These are phyloP conservation scores for Heterobasidion annosum DNA, from an alignment of 1,284 basidiomycete species.

Conservation along the genomic window DNA sequence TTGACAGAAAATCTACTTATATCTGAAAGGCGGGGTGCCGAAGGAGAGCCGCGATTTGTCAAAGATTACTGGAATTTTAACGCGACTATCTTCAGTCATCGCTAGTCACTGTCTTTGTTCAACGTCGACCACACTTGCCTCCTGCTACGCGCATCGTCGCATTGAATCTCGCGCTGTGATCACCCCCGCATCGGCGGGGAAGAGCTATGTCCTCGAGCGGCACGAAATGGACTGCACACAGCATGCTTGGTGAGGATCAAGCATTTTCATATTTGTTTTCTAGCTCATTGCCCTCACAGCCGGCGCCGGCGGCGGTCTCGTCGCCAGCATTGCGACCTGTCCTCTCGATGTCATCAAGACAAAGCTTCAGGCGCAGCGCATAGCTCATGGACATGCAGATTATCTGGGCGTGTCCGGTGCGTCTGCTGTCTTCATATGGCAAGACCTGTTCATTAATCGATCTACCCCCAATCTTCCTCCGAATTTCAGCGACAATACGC, in stretches of 20 bases:
- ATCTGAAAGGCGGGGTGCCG: too few species aligned
- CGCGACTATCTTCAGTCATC: neutral
- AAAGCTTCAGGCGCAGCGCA: constrained; percentile 85
- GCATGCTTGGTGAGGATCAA: constrained; percentile 54
- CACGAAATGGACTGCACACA: constrained; percentile 60
- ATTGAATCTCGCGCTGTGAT: neutral
- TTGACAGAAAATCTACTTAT: too few species aligned
- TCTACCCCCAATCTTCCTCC: neutral
- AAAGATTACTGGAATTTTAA: neutral
- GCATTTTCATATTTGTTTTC: constrained; percentile 6
- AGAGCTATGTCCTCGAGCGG: constrained; percentile 51
- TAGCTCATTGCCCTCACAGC: constrained; percentile 30
- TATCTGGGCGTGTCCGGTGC: constrained; percentile 74
- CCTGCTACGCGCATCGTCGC: neutral
- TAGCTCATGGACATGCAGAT: constrained; percentile 51
- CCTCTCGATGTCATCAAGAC: constrained; percentile 98
- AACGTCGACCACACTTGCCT: neutral
- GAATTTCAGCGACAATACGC: constrained; percentile 53
- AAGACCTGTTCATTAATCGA: neutral
- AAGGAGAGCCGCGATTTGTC: neutral
- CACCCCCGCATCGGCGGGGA: constrained; percentile 49
- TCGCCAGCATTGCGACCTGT: constrained; percentile 91
- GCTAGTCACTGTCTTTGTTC: neutral
- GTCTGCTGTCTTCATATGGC: constrained; percentile 17
- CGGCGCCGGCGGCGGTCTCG: constrained; percentile 81